phyloP scores from a whole-genome alignment of 352 stramenopile genomes.

The Phytopythium montanum region DNA sequence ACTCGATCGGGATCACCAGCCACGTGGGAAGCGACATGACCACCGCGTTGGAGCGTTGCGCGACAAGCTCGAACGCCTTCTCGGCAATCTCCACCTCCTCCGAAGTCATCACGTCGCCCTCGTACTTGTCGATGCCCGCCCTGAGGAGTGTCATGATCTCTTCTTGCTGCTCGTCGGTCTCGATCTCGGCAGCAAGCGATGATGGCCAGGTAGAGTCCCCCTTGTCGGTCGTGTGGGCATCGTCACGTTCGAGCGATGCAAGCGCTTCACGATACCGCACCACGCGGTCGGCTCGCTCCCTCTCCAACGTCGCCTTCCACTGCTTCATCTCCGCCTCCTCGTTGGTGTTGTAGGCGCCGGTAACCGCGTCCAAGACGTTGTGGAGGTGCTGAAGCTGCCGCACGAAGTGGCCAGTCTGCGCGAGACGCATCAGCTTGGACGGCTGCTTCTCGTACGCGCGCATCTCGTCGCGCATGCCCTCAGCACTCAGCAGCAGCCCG shows the following conservation, averaged over 20 bases:
- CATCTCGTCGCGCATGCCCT: too few species aligned
- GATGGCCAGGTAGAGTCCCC: too few species aligned
- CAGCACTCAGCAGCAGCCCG: too few species aligned
- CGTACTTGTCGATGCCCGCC: background rate
- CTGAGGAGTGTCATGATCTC: background rate
- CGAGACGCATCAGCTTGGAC: too few species aligned
- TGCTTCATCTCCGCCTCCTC: background rate
- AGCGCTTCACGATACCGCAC: background rate
- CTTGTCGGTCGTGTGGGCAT: too few species aligned
- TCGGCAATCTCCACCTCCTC: background rate
- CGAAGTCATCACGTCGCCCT: background rate
- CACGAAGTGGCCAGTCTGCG: conserved; percentile 2
- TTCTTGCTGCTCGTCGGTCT: background rate
- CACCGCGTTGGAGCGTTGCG: background rate
- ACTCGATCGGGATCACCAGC: conserved; percentile 2
- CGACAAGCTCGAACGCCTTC: background rate
- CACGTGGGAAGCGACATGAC: conserved; percentile 4
- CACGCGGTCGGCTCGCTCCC: background rate
- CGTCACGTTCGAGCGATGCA: too few species aligned
- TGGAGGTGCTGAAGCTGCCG: background rate
- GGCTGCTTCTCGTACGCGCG: too few species aligned
- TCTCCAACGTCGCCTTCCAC: background rate
- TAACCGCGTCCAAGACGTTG: background rate
- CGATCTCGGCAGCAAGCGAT: background rate
- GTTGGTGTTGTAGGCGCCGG: background rate